Conservation (phyloP, 176 grass and related monocot genomes). For the Carex kokanica region DNA sequence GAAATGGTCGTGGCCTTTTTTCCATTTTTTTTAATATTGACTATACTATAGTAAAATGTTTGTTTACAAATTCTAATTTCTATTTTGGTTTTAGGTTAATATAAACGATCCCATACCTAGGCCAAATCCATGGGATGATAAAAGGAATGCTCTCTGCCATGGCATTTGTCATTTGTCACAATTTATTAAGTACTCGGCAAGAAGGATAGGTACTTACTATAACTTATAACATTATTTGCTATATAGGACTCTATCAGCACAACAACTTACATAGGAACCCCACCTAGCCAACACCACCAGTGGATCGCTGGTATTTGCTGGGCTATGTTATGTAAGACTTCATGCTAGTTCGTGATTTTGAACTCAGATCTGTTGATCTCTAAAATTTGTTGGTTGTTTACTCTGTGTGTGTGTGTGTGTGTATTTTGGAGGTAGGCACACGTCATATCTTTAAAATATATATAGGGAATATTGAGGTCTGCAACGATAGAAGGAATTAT, state of each 20-base stretch:
- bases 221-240: not conserved
- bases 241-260: not conserved
- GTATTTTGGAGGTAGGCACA: not conserved
- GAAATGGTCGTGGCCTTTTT: not conserved
- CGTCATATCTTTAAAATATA: not conserved
- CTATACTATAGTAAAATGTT: not conserved
- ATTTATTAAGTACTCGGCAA: constrained; percentile 17
- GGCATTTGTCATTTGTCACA: constrained; percentile 17
- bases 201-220: constrained; percentile 19
- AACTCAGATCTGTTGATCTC: not conserved
- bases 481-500: not conserved
- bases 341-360: not conserved
- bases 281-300: not conserved
- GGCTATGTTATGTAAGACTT: not conserved
- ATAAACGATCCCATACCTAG: not conserved
- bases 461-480: not conserved
- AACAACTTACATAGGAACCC: not conserved
- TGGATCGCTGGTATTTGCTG: not conserved
- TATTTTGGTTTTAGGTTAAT: constrained; percentile 12
- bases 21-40: not conserved
- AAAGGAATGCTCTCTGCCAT: not conserved
- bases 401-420: not conserved
- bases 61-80: not conserved
- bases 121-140: constrained; percentile 16
- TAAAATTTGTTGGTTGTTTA: not conserved